These are phyloP conservation scores for Solanum chmielewskii DNA, from an alignment of 257 asterid species.

Conservation along the genomic window DNA sequence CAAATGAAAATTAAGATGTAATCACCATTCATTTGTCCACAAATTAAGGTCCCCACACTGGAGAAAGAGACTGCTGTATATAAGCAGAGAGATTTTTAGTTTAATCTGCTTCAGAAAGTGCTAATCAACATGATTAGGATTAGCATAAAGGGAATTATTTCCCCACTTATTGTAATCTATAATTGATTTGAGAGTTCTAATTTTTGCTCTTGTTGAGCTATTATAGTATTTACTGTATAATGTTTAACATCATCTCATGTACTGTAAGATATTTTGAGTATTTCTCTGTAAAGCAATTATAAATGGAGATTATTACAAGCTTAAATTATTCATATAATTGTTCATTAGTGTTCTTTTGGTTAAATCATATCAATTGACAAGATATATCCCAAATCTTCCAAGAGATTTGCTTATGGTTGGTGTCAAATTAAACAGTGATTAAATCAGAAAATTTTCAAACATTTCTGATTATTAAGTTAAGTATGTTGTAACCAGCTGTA, in stretches of 20 bases:
- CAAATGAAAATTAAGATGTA: slow-evolving; percentile 51
- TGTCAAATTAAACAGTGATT: slow-evolving; percentile 9
- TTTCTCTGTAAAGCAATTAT: slow-evolving; percentile 17
- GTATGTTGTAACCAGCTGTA: slow-evolving; percentile 66
- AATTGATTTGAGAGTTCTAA: background rate
- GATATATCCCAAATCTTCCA: slow-evolving; percentile 22
- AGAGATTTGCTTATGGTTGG: slow-evolving; percentile 7
- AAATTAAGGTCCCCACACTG: background rate
- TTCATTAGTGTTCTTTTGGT: background rate
- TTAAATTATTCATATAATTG: background rate
- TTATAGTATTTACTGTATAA: slow-evolving; percentile 7
- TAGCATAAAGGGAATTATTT: background rate
- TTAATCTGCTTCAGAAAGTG: slow-evolving; percentile 16
- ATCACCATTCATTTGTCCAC: slow-evolving; percentile 3
- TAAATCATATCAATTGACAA: slow-evolving; percentile 2
- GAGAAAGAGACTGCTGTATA: slow-evolving; percentile 34
- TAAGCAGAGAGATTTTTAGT: slow-evolving; percentile 30
- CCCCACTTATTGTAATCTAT: background rate
- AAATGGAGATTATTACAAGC: background rate
- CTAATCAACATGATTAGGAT: slow-evolving; percentile 12
- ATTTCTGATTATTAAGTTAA: slow-evolving; percentile 31
- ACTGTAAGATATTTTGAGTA: background rate
- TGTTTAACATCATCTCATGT: slow-evolving; percentile 9
- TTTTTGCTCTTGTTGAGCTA: background rate
- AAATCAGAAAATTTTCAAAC: slow-evolving; percentile 18